Percentiles rank a stretch among this genome's conserved stretches.
Evolutionary conservation across 2,329 filamentous ascomycete genomes (phyloP).

Genomic region (Clonostachys solani): DNA sequence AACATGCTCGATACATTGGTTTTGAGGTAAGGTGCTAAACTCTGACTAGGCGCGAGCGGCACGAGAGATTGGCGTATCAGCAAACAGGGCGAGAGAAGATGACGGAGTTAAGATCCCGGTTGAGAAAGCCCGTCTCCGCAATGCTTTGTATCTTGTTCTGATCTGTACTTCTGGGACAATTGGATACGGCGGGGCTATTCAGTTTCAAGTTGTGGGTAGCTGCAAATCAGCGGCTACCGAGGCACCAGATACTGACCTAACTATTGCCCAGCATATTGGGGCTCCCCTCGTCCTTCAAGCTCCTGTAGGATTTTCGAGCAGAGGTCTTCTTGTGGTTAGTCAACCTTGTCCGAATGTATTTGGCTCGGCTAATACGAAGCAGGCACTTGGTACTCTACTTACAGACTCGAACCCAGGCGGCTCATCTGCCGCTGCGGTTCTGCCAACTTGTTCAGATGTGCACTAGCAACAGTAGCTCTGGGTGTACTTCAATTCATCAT

Average conservation of each 20-base stretch:
- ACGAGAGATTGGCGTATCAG: neutral
- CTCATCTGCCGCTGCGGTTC: slow-evolving; percentile 13
- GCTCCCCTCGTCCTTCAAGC: neutral
- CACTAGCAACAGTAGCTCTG: slow-evolving; percentile 8
- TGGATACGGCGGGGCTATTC: neutral
- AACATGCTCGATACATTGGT: neutral
- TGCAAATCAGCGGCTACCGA: neutral
- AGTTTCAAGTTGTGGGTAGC: neutral
- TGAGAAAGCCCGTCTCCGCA: neutral
- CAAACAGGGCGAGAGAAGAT: neutral
- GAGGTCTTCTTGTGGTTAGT: neutral
- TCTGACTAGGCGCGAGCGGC: neutral
- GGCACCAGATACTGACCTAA: neutral
- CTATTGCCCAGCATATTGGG: neutral
- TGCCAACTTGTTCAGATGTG: slow-evolving; percentile 13
- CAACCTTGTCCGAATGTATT: neutral
- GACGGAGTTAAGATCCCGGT: slow-evolving; percentile 1
- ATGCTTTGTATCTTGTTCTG: slow-evolving; percentile 1
- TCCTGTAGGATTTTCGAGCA: neutral
- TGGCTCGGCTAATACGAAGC: neutral
- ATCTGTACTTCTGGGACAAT: slow-evolving; percentile 1
- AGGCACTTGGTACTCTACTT: neutral
- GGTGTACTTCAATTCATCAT: slow-evolving; percentile 10
- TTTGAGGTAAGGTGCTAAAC: neutral
- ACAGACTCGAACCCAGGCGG: slow-evolving; percentile 9